A percentile compares a stretch with the other conserved stretches of the same genome.
Conservation (phyloP, 1,284 basidiomycete species). For the Phellinidium pouzarii region DNA sequence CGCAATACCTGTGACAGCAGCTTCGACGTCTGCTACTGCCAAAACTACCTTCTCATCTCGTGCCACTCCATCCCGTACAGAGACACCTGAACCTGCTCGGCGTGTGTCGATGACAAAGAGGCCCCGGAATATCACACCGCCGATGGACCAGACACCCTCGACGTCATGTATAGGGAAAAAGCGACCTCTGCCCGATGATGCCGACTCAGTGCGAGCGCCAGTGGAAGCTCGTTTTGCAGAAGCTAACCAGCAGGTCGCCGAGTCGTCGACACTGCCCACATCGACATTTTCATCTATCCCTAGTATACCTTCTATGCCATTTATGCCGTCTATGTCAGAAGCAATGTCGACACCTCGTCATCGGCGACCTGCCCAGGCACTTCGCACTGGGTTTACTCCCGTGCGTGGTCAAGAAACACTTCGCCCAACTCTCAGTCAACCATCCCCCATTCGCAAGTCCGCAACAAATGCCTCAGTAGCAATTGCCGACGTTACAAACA, state of each 20-base stretch:
- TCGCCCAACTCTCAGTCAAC: slow-evolving; percentile 33
- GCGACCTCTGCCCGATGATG: slow-evolving; percentile 16
- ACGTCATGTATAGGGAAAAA: slow-evolving; percentile 16
- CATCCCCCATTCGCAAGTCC: slow-evolving; percentile 40
- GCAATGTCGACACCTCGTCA: slow-evolving; percentile 45
- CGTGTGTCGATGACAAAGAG: slow-evolving; percentile 9
- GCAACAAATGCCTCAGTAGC: slow-evolving; percentile 26
- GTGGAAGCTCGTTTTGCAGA: slow-evolving; percentile 15
- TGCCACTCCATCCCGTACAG: slow-evolving; percentile 23
- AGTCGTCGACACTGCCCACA: slow-evolving; percentile 9
- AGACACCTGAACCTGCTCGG: slow-evolving; percentile 2
- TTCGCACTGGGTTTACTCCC: slow-evolving; percentile 67
- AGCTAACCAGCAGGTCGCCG: background rate
- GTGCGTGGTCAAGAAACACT: slow-evolving; percentile 36
- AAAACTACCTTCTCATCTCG: slow-evolving; percentile 14
- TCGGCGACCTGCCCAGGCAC: slow-evolving; percentile 46
- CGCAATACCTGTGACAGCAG: slow-evolving; percentile 13
- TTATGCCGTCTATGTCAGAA: background rate
- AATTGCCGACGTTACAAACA: slow-evolving; percentile 66
- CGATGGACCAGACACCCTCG: slow-evolving; percentile 3
- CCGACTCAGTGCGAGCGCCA: slow-evolving; percentile 3
- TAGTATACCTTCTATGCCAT: slow-evolving; percentile 36
- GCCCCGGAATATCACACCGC: slow-evolving; percentile 4
- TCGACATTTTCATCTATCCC: slow-evolving; percentile 7
- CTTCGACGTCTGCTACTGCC: slow-evolving; percentile 24